Evolutionary conservation across 345 rosid species (phyloP).

Genomic region (Hibiscus tridactylites): DNA sequence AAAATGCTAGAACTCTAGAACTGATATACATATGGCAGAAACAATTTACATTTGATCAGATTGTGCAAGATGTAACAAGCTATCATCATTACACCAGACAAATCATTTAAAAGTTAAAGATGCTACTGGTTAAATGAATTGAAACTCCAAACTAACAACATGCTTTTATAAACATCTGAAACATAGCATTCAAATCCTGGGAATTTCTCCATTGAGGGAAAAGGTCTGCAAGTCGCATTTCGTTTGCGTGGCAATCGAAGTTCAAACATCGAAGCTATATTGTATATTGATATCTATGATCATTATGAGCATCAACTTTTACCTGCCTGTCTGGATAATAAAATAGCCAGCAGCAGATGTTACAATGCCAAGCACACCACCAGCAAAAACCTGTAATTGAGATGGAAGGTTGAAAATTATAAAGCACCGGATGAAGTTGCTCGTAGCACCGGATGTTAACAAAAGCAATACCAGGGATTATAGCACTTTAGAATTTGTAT

Average conservation of each 20-base stretch:
- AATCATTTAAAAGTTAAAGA: not conserved
- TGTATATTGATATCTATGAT: not conserved
- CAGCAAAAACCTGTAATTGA: conserved; percentile 59
- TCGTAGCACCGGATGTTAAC: not conserved
- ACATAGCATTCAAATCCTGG: conserved; percentile 1
- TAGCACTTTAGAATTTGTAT: not conserved
- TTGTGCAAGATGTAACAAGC: not conserved
- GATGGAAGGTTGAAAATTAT: not conserved
- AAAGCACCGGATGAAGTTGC: not conserved
- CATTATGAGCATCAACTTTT: conserved; percentile 15
- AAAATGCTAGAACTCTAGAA: not conserved
- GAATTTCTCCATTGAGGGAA: not conserved
- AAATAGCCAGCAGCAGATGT: conserved; percentile 54
- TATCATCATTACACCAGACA: conserved; percentile 6
- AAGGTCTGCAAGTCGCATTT: conserved; percentile 6
- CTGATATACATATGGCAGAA: not conserved
- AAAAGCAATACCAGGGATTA: not conserved
- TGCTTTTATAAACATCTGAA: not conserved
- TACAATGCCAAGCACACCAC: conserved; percentile 57
- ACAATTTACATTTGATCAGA: not conserved
- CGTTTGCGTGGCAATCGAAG: not conserved
- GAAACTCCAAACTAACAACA: not conserved
- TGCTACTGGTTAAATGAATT: conserved; percentile 4
- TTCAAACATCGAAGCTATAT: not conserved
- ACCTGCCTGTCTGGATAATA: conserved; percentile 25